A percentile compares a stretch with the other conserved stretches of the same genome.
phyloP scores from a whole-genome alignment of 2,329 filamentous ascomycete genomes.

The Tolypocladium capitatum region DNA sequence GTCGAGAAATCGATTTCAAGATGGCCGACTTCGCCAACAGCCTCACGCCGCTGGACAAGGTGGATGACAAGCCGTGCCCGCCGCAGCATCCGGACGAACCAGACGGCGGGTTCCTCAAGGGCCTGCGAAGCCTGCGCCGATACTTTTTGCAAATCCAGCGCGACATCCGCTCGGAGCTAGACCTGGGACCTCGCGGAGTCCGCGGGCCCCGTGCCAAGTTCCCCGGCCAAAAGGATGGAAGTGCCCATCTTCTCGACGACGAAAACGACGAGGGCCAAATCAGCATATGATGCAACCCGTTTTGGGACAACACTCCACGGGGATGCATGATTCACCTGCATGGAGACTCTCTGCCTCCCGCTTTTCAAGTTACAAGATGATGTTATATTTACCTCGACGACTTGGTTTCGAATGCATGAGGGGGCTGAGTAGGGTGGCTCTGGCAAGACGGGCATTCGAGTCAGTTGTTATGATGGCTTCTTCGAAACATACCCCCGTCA shows the following conservation, averaged over 20 bases:
- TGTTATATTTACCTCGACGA: not conserved
- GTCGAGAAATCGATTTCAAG: constrained; percentile 71
- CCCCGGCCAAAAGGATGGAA: constrained; percentile 8
- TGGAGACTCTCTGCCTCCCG: not conserved
- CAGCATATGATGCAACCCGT: not conserved
- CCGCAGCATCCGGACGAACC: constrained; percentile 68
- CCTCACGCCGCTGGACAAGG: constrained; percentile 71
- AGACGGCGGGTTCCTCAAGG: constrained; percentile 80
- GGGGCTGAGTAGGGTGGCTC: too few relatives aligned
- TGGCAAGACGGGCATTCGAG: not conserved
- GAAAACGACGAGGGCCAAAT: constrained; percentile 11
- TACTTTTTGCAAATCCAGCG: constrained; percentile 83
- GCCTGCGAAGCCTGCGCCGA: constrained; percentile 60
- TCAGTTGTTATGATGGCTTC: not conserved
- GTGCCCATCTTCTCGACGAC: constrained; percentile 13
- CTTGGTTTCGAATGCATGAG: too few relatives aligned
- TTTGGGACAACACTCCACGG: not conserved
- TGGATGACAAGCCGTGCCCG: constrained; percentile 54
- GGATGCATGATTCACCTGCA: not conserved
- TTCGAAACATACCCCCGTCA: not conserved
- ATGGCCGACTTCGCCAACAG: constrained; percentile 99
- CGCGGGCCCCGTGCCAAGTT: constrained; percentile 5
- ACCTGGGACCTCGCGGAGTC: constrained; percentile 23
- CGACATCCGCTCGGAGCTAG: constrained; percentile 50
- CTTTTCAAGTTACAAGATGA: not conserved